Evolutionary conservation across 176 grass and related monocot species (phyloP), one percentile per base, ranked within the genome.

Genomic region (Avena insularis): DNA sequence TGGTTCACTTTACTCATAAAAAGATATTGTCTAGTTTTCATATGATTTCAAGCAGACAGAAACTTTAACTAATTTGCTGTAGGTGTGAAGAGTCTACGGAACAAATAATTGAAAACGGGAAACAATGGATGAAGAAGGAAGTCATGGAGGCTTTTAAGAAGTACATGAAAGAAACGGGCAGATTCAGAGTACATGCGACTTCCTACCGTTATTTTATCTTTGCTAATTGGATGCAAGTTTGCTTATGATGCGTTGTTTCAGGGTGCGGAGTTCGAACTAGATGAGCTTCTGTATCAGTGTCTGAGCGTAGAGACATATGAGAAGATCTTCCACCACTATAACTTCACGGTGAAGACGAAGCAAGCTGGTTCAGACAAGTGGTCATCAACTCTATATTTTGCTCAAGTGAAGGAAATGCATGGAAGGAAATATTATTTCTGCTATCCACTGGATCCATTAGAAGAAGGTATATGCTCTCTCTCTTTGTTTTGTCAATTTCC

Each of bases 391-490:
- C 16, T 50, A 0, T 87, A 81, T 33, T 75, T 87, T 43, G 85
- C 12, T 2, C 68, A 87, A 75, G 85, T 87, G 56, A 87, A 87
- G 29, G 68, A 87, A 38, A 64, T 81, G 5, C 81, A 73, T 75
- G 85, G 85, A 5, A 3, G 0, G 1, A 87, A 87, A 16, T 40
- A 9, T 35, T 87, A 87, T 20, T 87, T 75, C 3, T 81, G 78
- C 2, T 45, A 47, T 0, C 68, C 27, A 8, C 19, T 81, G 4
- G 57, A 81, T 4, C 68, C 67, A 25, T 14, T 13, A 3, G 78
- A 87, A n/a, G 17, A 43, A 6, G 85, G 67, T 81, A 80, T 63
- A 80, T 23, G 57, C 10, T 0, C 40, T 43, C 38, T 3, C 27
- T 3, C 27, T 25, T 63, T 80, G 0, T 27, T 27, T 11, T 6